Conservation (phyloP, 345 rosid species). For the Acer saccharum region DNA sequence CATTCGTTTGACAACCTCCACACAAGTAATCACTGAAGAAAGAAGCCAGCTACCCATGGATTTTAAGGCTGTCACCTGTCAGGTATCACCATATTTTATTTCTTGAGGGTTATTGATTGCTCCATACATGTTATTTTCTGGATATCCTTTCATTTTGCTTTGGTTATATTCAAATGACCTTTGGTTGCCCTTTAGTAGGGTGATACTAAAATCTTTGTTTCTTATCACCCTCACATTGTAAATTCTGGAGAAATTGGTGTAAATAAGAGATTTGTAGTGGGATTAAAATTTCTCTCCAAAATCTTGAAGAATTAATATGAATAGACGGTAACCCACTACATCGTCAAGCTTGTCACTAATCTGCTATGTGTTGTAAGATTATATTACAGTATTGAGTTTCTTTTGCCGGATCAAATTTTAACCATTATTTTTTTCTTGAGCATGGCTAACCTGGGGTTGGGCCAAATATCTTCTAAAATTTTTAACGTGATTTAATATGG, state of each 20-base stretch:
- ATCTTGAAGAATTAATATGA: too few species aligned
- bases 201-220: neutral
- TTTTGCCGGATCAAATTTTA: neutral
- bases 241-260: neutral
- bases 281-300: too few species aligned
- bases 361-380: neutral
- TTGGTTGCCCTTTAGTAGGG: neutral
- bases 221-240: neutral
- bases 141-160: neutral
- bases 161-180: neutral
- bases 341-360: neutral
- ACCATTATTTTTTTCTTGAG: neutral
- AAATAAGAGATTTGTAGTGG: too few species aligned
- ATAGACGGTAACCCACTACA: neutral
- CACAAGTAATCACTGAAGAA: neutral
- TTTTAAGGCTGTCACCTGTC: neutral
- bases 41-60: neutral
- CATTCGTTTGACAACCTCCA: neutral
- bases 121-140: neutral
- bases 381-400: neutral
- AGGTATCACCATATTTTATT: neutral
- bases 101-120: neutral
- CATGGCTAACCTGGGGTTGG: neutral
- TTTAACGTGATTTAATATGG: neutral
- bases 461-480: neutral